Evolutionary conservation across 768 basidiomycete species (phyloP), one percentile per base, ranked within the genome.

Genomic region (Leccinum uliginosum): DNA sequence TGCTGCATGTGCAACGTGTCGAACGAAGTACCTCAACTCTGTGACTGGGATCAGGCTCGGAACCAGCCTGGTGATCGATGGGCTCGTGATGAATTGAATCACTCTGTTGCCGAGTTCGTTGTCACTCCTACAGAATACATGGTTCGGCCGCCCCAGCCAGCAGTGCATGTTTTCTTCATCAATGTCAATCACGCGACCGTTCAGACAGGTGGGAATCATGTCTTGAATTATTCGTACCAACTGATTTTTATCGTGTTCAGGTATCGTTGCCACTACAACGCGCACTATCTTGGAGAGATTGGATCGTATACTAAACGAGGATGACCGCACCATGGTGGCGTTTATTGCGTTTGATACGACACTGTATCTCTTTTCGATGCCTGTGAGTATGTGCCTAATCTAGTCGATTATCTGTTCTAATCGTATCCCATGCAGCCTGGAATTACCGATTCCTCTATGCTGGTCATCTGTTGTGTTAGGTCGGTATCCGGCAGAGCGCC

Each of bases 1-100:
- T 99, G 97, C 73, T 96, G 93, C 74, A 93, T 99, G 93, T 99
- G 97, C 73, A 91, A 89, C 66, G 85, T 98, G 82, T 90, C 92
- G 43, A 99, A 98, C 71, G 97, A 98, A 73, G 95, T 98, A 1
- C 97, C 97, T 23, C 95, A 98, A 65, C 78, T 97, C 51, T 98
- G 98, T 69, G 97, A 99, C 70, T 99, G 97, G 97, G 93, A 99
- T 71, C 91, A 94, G 72, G 83, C 80, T 53, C 85, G 84, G 61
- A 97, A 96, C 68, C 89, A 93, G 71, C 95, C 94, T 27, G 95
- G 92, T 12, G 97, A 99, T 73, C 78, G 97, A 54, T 99, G 97
- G 95, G 76, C 83, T 26, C 86, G 97, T 59, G 85, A 91, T 1
- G 97, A 99, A 74, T 80, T 99, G 52, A 98, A 97, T 66, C 85